These are phyloP conservation scores for Trichophyton verrucosum DNA, from an alignment of 2,329 filamentous ascomycete genomes.

Conservation along the genomic window DNA sequence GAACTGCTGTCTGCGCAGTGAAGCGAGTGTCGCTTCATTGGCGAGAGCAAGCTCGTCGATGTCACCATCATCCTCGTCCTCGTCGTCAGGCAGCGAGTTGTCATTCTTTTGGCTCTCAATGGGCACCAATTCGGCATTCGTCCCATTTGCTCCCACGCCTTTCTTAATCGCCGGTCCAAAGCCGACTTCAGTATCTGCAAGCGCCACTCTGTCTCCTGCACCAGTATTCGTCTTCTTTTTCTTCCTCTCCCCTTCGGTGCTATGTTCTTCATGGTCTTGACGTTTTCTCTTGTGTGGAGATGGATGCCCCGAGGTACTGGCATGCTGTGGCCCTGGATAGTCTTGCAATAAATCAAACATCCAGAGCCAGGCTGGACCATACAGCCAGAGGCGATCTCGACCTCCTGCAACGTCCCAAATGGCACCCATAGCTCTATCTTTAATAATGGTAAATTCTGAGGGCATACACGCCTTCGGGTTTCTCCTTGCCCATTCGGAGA, in stretches of 20 bases:
- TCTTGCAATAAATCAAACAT: constrained; percentile 80
- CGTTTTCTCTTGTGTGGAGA: constrained; percentile 31
- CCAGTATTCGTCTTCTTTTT: constrained; percentile 39
- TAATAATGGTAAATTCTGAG: constrained; percentile 56
- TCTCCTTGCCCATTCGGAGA: constrained; percentile 75
- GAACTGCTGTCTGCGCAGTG: constrained; percentile 3
- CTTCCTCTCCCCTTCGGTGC: constrained; percentile 28
- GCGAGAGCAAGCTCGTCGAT: constrained; percentile 12
- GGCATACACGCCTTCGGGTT: constrained; percentile 70
- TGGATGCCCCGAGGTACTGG: not conserved
- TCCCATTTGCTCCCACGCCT: constrained; percentile 30
- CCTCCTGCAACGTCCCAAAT: constrained; percentile 59
- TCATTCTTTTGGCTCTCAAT: constrained; percentile 18
- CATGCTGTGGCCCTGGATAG: constrained; percentile 32
- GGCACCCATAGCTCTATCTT: constrained; percentile 70
- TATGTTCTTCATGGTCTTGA: constrained; percentile 12
- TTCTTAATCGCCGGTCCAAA: constrained; percentile 39
- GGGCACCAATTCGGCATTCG: constrained; percentile 24
- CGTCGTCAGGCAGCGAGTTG: constrained; percentile 11
- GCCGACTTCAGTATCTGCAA: constrained; percentile 32
- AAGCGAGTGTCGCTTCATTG: constrained; percentile 10
- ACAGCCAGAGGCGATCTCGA: constrained; percentile 67
- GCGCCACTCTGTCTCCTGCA: constrained; percentile 42
- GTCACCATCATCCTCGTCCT: constrained; percentile 9
- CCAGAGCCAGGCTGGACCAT: constrained; percentile 72